A percentile compares a stretch with the other conserved stretches of the same genome.
Conservation (phyloP, 108 stramenopile species). For the Epipyxis sp. region DNA sequence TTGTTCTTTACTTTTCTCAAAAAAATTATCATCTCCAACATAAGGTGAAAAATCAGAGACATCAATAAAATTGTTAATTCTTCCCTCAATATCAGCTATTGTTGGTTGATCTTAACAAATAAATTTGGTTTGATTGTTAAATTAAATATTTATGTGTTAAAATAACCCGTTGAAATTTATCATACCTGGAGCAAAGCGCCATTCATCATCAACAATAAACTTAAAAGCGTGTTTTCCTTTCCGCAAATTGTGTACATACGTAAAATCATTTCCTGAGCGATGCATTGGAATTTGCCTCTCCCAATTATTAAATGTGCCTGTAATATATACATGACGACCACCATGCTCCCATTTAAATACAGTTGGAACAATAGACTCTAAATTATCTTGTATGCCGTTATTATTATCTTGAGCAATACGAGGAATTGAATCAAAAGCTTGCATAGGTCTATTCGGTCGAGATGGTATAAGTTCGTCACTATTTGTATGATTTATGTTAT, state of each 20-base stretch:
- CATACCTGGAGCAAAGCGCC: constrained; percentile 74
- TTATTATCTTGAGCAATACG: no score
- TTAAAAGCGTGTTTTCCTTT: constrained; percentile 94
- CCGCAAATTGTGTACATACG: constrained; percentile 95
- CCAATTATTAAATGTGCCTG: constrained; percentile 99
- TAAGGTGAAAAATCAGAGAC: constrained; percentile 94
- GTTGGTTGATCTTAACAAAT: constrained; percentile 93
- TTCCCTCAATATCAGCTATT: constrained; percentile 92
- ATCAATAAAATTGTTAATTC: constrained; percentile 99
- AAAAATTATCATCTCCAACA: constrained; percentile 80
- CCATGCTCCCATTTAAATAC: constrained; percentile 87
- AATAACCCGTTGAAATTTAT: no score
- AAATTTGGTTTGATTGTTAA: no score
- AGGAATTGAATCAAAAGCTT: neutral
- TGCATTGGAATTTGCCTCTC: constrained; percentile 96
- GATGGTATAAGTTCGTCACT: neutral
- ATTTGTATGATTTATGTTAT: no score
- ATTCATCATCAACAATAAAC: constrained; percentile 99
- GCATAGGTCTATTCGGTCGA: neutral
- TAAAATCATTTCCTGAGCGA: constrained; percentile 98
- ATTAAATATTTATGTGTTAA: constrained; percentile 5
- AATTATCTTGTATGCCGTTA: neutral
- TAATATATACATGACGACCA: constrained; percentile 90
- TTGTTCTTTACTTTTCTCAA: constrained; percentile 32
- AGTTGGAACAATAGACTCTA: constrained; percentile 16